Conservation (phyloP, 257 asterid species). For the Plantago elongata region DNA sequence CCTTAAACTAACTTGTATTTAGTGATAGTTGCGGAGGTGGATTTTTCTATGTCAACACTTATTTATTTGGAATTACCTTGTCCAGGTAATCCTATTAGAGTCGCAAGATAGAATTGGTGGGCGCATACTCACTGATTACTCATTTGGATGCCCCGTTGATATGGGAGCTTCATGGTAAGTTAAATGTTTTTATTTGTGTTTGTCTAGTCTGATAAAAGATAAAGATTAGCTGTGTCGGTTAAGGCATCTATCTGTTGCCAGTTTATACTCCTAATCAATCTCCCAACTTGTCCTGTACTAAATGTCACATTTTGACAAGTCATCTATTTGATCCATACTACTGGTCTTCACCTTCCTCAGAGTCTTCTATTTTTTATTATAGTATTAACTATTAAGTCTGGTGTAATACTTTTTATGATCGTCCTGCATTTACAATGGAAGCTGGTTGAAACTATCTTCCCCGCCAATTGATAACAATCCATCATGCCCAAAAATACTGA, state of each 20-base stretch:
- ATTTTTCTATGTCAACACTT: constrained; percentile 3
- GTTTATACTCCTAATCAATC: no score
- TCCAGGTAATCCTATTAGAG: constrained; percentile 82
- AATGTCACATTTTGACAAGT: no score
- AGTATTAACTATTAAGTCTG: no score
- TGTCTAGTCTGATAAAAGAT: neutral
- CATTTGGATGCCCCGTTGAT: constrained; percentile 95
- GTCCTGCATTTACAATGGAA: no score
- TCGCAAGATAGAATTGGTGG: constrained; percentile 95
- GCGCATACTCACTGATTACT: constrained; percentile 85
- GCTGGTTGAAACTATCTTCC: no score
- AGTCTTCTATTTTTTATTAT: no score
- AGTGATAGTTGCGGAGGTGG: neutral
- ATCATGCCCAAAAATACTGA: no score
- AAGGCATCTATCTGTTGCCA: neutral
- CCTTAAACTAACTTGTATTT: neutral
- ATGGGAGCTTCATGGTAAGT: constrained; percentile 99
- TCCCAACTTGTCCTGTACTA: no score
- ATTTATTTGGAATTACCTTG: constrained; percentile 15
- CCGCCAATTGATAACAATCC: no score
- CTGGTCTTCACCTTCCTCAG: no score
- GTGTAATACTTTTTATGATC: no score
- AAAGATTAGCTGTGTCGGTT: neutral
- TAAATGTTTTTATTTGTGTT: constrained; percentile 2
- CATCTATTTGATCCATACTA: no score